A percentile compares a stretch with the other conserved stretches of the same genome.
phyloP scores from a whole-genome alignment of 108 stramenopile genomes.

The Skeletonema costatum region DNA sequence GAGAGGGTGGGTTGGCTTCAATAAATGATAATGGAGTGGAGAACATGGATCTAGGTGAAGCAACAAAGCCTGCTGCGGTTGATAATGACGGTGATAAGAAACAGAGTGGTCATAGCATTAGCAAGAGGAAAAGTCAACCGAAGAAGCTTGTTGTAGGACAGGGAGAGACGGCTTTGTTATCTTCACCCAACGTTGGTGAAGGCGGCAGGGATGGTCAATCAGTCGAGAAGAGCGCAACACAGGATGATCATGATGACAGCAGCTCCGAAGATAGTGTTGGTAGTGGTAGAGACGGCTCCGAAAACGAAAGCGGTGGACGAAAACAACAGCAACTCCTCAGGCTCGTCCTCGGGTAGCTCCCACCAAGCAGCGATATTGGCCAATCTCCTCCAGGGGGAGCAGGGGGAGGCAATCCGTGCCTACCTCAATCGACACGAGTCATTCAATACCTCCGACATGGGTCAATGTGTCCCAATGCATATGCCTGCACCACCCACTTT shows the following conservation, averaged over 20 bases:
- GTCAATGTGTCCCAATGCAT: conserved; percentile 32
- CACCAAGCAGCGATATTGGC: conserved; percentile 36
- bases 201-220: background rate
- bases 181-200: background rate
- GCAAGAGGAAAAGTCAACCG: conserved; percentile 21
- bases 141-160: conserved; percentile 7
- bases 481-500: conserved; percentile 36
- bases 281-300: background rate
- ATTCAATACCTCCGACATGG: conserved; percentile 23
- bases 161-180: background rate
- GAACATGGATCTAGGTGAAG: background rate
- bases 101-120: background rate
- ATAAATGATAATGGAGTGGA: background rate
- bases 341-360: background rate
- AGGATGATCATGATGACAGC: background rate
- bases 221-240: background rate
- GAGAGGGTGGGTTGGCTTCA: background rate
- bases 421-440: conserved; percentile 24
- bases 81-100: background rate
- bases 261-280: no score
- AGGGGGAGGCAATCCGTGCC: conserved; percentile 23
- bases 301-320: background rate
- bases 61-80: background rate
- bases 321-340: background rate
- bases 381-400: conserved; percentile 26